Percentiles rank a stretch among this genome's conserved stretches.
Conservation (phyloP, 192 early-diverging fungal genomes). For the Backusella mclennaniae region DNA sequence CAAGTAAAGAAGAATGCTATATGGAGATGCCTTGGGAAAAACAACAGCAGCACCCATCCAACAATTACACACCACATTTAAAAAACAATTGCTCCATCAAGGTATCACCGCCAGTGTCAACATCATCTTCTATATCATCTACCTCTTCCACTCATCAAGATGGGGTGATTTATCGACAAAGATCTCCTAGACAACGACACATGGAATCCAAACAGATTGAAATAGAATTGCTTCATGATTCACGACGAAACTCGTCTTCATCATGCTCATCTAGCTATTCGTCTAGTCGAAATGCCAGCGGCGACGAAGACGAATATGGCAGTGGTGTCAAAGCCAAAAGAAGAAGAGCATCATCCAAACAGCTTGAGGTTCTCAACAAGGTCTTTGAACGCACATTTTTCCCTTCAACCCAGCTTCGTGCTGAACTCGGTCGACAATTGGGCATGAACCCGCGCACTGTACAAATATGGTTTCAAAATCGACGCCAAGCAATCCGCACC, state of each 20-base stretch:
- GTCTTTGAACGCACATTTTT: conserved; percentile 78
- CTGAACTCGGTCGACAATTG: conserved; percentile 71
- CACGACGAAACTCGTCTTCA: background rate
- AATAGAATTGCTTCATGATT: background rate
- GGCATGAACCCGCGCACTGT: conserved; percentile 90
- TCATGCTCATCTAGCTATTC: background rate
- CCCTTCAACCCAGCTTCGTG: conserved; percentile 80
- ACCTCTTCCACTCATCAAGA: background rate
- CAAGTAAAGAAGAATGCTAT: background rate
- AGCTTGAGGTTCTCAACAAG: conserved; percentile 70
- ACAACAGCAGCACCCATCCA: background rate
- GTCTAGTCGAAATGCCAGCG: background rate
- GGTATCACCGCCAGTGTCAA: background rate
- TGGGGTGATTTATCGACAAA: background rate
- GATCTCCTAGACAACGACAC: background rate
- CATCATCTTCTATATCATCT: background rate
- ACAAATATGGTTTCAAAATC: conserved; percentile 98
- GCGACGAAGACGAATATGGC: conserved; percentile 4
- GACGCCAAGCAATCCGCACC: conserved; percentile 73
- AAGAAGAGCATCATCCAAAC: conserved; percentile 74
- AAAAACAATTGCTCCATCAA: background rate
- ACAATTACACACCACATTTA: background rate
- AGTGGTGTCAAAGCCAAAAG: conserved; percentile 61
- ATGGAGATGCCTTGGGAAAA: background rate
- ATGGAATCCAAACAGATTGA: background rate